Evolutionary conservation across 2,329 filamentous ascomycete species (phyloP).

Genomic region (Penicillium decumbens): DNA sequence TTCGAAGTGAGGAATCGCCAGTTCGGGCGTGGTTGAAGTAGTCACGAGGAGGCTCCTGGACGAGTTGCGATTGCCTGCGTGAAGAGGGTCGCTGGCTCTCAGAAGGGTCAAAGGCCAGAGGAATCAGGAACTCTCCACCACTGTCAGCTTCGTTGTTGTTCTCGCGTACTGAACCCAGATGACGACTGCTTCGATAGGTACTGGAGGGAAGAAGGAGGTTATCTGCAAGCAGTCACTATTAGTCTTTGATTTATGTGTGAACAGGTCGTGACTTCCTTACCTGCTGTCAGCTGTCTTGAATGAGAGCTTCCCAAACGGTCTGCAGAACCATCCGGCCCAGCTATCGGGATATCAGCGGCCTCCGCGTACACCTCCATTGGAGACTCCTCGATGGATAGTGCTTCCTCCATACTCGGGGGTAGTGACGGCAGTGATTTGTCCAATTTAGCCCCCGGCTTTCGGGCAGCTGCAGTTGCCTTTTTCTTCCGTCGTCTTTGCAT

Average conservation of each 20-base stretch:
- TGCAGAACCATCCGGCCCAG: slow-evolving; percentile 19
- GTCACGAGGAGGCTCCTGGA: slow-evolving; percentile 48
- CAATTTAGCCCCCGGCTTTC: slow-evolving; percentile 57
- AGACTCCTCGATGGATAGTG: slow-evolving; percentile 57
- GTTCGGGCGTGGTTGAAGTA: slow-evolving; percentile 49
- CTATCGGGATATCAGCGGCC: slow-evolving; percentile 26
- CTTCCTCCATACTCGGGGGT: slow-evolving; percentile 65
- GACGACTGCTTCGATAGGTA: slow-evolving; percentile 72
- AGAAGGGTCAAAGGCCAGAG: slow-evolving; percentile 68
- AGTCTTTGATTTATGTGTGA: not conserved
- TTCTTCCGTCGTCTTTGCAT: slow-evolving; percentile 86
- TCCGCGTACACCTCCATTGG: slow-evolving; percentile 62
- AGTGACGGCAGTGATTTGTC: slow-evolving; percentile 93
- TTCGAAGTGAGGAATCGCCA: slow-evolving; percentile 23
- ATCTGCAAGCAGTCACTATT: slow-evolving; percentile 36
- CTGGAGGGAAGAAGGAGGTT: slow-evolving; percentile 67
- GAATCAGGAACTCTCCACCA: slow-evolving; percentile 68
- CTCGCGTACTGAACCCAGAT: slow-evolving; percentile 54
- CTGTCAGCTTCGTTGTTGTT: slow-evolving; percentile 48
- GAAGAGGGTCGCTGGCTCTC: slow-evolving; percentile 53
- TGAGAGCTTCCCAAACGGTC: slow-evolving; percentile 25
- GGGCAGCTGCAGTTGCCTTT: slow-evolving; percentile 57
- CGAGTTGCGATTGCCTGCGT: slow-evolving; percentile 44
- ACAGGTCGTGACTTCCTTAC: slow-evolving; percentile 21
- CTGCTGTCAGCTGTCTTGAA: slow-evolving; percentile 29